Base-by-base conservation (phyloP, 2,329 filamentous ascomycete genomes). In the Ophiostoma tasmaniense region DNA sequence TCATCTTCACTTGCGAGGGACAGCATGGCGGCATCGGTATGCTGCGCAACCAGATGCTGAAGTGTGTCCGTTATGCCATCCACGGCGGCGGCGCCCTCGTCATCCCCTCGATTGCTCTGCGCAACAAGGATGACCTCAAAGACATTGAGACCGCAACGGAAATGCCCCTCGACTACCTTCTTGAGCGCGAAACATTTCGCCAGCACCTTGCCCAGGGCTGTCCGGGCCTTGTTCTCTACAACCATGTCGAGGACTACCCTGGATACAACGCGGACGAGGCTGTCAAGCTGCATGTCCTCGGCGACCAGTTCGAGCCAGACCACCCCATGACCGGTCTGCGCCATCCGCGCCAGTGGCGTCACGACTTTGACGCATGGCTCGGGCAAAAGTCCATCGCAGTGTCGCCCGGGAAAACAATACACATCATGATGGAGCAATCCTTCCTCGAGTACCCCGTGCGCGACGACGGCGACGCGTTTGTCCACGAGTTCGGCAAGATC, bases 31-130 rank as follows among this genome's bases (percentile, higher is more conserved):
- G 78, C 33, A 75, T 80, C 64, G 78, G 77, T 52, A 79, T 80
- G 75, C 73, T 80, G 50, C 75, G 79, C 35, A 79, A 79, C 69
- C 78, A 79, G 71, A 79, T 80, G 25, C 72, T 80, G 3, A 79
- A 79, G 66, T 80, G 79, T 71, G 75, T 80, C 5, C 75, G 79
- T 22, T 80, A 79, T 67, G 77, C 79, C 4, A 80, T 80, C 61
- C 74, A 75, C 64, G 78, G 74, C 35, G 79, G 79, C 7, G 79
- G 73, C 45, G 75, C 75, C 0, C 55, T 80, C 0, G 78, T 80
- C 2, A 52, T 80, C 1, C 79, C 79, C 2, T 76, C 76, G 1
- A 79, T 80, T 71, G 73, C 75, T 1, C 66, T 77, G 62, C 75
- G 78, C 39, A 77, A 78, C 66, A 73, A 75, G 17, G 73, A 72